Evolutionary conservation across 129 eudicot genomes (phyloP).

Genomic region (Oenanthe sinensis): DNA sequence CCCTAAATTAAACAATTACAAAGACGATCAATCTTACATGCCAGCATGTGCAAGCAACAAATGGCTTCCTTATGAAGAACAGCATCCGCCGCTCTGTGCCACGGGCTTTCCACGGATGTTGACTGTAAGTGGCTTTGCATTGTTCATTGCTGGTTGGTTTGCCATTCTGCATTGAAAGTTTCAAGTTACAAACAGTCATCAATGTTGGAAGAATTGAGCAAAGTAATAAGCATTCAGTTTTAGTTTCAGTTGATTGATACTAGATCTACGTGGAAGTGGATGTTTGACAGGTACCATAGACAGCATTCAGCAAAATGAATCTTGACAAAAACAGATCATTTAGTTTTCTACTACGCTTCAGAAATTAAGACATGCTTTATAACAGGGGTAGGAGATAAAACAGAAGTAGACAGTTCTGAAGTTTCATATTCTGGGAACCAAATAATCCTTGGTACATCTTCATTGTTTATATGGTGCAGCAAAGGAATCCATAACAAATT

Average conservation of each 20-base stretch:
- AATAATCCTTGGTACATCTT: background rate
- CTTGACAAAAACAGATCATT: too few relatives aligned
- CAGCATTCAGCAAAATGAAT: too few relatives aligned
- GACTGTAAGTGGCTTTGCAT: conserved; percentile 39
- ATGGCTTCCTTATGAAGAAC: conserved; percentile 31
- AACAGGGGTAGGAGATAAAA: too few relatives aligned
- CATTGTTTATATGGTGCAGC: too few relatives aligned
- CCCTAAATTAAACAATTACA: background rate
- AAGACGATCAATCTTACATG: background rate
- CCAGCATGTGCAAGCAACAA: background rate
- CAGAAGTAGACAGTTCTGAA: too few relatives aligned
- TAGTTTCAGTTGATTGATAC: too few relatives aligned
- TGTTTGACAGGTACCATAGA: too few relatives aligned
- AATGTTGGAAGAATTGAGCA: background rate
- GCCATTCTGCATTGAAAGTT: conserved; percentile 37
- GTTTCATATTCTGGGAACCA: background rate
- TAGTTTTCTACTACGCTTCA: too few relatives aligned
- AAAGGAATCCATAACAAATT: too few relatives aligned
- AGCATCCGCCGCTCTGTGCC: conserved; percentile 48
- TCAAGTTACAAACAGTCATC: background rate
- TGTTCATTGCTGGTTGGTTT: conserved; percentile 42
- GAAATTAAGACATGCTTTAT: too few relatives aligned
- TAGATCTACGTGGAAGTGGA: too few relatives aligned
- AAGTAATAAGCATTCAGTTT: too few relatives aligned
- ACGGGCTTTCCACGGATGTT: conserved; percentile 54